phyloP scores from a whole-genome alignment of 257 asterid species.

The Forsythia suspensa region DNA sequence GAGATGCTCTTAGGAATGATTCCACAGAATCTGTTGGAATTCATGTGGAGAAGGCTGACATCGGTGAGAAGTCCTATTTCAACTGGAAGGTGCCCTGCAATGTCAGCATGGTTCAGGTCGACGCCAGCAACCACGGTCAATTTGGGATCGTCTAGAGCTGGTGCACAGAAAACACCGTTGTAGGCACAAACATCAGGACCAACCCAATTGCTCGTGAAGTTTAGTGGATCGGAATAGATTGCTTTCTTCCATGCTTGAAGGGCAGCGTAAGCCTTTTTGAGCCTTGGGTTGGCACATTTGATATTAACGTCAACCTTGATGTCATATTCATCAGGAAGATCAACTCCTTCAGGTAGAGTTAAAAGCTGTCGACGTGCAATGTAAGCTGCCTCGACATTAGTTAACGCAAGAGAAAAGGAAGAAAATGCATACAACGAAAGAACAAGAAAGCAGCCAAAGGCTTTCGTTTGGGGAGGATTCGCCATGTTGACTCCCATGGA shows the following conservation, averaged over 20 bases:
- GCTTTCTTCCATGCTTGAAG: constrained; percentile 67
- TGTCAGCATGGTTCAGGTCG: constrained; percentile 70
- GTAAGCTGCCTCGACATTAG: constrained; percentile 25
- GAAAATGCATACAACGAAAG: constrained; percentile 23
- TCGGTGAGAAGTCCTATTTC: constrained; percentile 61
- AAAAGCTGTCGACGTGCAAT: constrained; percentile 32
- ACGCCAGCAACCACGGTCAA: constrained; percentile 71
- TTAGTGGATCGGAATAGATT: constrained; percentile 64
- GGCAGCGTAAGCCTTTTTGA: constrained; percentile 50
- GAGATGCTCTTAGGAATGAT: constrained; percentile 51
- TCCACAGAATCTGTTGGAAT: constrained; percentile 78
- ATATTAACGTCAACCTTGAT: constrained; percentile 3
- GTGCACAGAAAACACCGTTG: constrained; percentile 61
- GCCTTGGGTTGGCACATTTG: constrained; percentile 45
- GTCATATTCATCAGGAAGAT: constrained; percentile 17
- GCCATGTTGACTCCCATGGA: constrained; percentile 37
- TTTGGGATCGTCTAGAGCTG: constrained; percentile 50
- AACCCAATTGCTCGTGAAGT: constrained; percentile 61
- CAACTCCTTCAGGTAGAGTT: constrained; percentile 13
- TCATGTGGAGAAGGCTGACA: constrained; percentile 64
- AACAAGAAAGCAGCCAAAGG: constrained; percentile 38
- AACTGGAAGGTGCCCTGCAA: constrained; percentile 70
- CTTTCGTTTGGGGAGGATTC: constrained; percentile 39
- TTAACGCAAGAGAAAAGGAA: constrained; percentile 27
- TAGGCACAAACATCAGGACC: constrained; percentile 71